Conservation (phyloP, 148 eudicot species). For the Persicaria maculosa region DNA sequence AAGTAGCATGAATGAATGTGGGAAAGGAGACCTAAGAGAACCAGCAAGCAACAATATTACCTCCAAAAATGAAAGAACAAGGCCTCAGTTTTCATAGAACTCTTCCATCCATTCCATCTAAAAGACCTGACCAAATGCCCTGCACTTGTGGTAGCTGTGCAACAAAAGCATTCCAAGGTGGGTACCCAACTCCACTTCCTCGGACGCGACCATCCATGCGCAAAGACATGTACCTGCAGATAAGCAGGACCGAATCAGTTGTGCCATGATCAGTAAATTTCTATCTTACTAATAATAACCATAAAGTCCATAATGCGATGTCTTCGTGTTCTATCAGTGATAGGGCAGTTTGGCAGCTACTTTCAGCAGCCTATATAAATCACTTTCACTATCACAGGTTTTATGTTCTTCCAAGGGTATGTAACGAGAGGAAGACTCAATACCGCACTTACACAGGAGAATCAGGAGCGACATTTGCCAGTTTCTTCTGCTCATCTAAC, state of each 20-base stretch:
- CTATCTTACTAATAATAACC: too few species aligned
- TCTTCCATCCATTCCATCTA: conserved; percentile 96
- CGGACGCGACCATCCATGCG: conserved; percentile 95
- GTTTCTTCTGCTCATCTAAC: conserved; percentile 83
- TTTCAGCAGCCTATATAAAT: background rate
- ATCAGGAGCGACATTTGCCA: conserved; percentile 75
- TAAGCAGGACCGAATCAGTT: background rate
- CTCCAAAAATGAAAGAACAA: conserved; percentile 10
- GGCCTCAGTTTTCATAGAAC: conserved; percentile 28
- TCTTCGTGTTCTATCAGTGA: too few species aligned
- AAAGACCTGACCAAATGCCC: conserved; percentile 91
- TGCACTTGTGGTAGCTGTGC: conserved; percentile 82
- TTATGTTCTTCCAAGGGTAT: background rate
- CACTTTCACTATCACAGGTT: background rate
- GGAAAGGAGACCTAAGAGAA: conserved; percentile 19
- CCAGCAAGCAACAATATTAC: background rate
- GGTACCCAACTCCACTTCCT: conserved; percentile 95
- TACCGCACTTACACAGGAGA: conserved; percentile 84
- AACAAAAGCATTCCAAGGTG: conserved; percentile 97
- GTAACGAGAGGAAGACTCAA: conserved; percentile 4
- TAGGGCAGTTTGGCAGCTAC: background rate
- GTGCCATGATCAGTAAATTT: too few species aligned
- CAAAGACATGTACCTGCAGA: conserved; percentile 67
- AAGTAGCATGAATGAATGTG: background rate
- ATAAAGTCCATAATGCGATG: too few species aligned